Conservation (phyloP, 352 stramenopile species). For the Phytophthora colocasiae region DNA sequence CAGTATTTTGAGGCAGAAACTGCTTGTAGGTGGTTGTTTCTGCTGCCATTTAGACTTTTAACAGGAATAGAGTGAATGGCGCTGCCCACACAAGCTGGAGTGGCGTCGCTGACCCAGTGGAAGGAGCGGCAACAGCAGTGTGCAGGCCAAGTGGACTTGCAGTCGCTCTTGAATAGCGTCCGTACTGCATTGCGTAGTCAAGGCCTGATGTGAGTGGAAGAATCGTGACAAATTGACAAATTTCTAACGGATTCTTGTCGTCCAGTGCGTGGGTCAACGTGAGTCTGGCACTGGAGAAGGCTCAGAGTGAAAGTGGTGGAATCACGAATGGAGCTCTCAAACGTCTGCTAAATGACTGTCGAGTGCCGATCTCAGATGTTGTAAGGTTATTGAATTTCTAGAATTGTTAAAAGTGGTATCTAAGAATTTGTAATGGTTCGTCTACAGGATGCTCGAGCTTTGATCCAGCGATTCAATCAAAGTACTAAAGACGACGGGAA, state of each 20-base stretch:
- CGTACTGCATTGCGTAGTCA: constrained; percentile 49
- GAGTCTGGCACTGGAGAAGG: constrained; percentile 57
- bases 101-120: constrained; percentile 77
- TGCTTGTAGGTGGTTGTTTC: constrained; percentile 5
- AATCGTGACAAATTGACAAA: too few species aligned
- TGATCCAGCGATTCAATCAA: constrained; percentile 51
- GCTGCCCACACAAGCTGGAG: constrained; percentile 19
- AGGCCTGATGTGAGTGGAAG: constrained; percentile 53
- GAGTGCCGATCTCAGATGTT: constrained; percentile 65
- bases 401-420: not conserved
- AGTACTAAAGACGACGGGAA: constrained; percentile 44
- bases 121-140: constrained; percentile 73
- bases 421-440: not conserved
- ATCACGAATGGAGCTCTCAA: constrained; percentile 65
- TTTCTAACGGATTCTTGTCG: not conserved
- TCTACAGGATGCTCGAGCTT: constrained; percentile 58
- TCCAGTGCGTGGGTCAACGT: constrained; percentile 62
- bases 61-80: constrained; percentile 23
- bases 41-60: constrained; percentile 23
- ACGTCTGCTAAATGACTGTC: constrained; percentile 56
- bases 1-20: constrained; percentile 22
- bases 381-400: constrained; percentile 31
- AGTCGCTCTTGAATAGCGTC: constrained; percentile 48
- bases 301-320: constrained; percentile 42
- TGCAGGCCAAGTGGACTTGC: constrained; percentile 65